Percentiles rank a stretch among this genome's conserved stretches.
Conservation (phyloP, 345 rosid species). For the Raphanus sativus region DNA sequence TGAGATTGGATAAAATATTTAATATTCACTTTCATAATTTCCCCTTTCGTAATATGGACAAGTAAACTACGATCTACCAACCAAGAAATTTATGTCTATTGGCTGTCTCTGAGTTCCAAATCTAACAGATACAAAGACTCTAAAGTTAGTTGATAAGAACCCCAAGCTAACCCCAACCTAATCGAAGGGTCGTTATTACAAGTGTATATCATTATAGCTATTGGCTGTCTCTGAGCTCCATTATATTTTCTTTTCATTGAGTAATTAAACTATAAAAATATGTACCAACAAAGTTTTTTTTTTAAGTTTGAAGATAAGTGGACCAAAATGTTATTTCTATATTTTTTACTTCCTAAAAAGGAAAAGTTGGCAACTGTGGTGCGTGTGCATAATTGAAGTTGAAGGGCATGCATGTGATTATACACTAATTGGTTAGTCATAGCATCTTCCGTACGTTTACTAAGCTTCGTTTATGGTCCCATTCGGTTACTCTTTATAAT, state of each 20-base stretch:
- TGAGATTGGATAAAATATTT: conserved; percentile 18
- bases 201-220: conserved; percentile 30
- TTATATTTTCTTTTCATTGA: neutral
- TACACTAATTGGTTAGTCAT: conserved; percentile 37
- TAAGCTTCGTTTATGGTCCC: conserved; percentile 26
- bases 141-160: conserved; percentile 9
- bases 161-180: conserved; percentile 17
- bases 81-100: neutral
- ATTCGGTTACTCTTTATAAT: neutral
- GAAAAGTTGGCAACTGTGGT: conserved; percentile 15
- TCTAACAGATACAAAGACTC: conserved; percentile 8
- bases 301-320: conserved; percentile 1
- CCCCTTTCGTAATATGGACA: neutral
- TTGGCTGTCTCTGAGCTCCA: conserved; percentile 26
- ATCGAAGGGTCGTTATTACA: neutral
- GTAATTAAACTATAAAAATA: neutral
- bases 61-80: conserved; percentile 8
- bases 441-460: conserved; percentile 45
- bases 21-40: neutral
- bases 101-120: conserved; percentile 7
- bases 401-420: conserved; percentile 37
- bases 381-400: conserved; percentile 20
- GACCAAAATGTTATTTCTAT: conserved; percentile 18
- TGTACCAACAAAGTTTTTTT: conserved; percentile 19
- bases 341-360: neutral